Evolutionary conservation across 306 rosid species (phyloP).

Genomic region (Parietaria judaica): DNA sequence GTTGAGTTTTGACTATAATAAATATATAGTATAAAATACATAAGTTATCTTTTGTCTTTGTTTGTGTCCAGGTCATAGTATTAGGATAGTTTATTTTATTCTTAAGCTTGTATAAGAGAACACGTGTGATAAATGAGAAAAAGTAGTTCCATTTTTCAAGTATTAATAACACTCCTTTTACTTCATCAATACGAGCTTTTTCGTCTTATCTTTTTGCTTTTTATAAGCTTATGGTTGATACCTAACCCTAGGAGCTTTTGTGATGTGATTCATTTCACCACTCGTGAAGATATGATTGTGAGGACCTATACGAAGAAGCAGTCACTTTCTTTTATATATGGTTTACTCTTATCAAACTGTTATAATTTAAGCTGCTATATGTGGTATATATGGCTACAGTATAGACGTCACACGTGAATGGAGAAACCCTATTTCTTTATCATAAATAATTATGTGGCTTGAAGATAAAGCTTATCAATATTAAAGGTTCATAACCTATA

Average conservation of each 20-base stretch:
- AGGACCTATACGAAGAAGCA: slow-evolving; percentile 11
- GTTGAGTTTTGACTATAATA: too few relatives aligned
- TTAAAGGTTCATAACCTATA: not conserved
- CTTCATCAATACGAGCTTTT: not conserved
- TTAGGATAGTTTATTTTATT: too few relatives aligned
- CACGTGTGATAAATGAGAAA: too few relatives aligned
- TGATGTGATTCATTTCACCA: slow-evolving; percentile 14
- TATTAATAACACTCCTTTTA: too few relatives aligned
- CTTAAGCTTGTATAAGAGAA: too few relatives aligned
- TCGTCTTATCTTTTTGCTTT: not conserved
- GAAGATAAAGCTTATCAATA: not conserved
- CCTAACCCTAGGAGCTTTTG: slow-evolving; percentile 8
- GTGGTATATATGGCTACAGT: slow-evolving; percentile 28
- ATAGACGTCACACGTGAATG: slow-evolving; percentile 40
- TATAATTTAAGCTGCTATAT: not conserved
- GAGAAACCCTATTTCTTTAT: not conserved
- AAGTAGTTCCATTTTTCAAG: too few relatives aligned
- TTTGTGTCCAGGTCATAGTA: too few relatives aligned
- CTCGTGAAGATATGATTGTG: slow-evolving; percentile 21
- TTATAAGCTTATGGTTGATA: not conserved
- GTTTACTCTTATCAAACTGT: not conserved
- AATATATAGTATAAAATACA: too few relatives aligned
- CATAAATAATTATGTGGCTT: not conserved
- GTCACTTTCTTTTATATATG: slow-evolving; percentile 1
- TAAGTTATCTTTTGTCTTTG: too few relatives aligned